Evolutionary conservation across 345 rosid genomes (phyloP), one percentile per base, ranked within the genome.

Genomic region (Hibiscus tridactylites): DNA sequence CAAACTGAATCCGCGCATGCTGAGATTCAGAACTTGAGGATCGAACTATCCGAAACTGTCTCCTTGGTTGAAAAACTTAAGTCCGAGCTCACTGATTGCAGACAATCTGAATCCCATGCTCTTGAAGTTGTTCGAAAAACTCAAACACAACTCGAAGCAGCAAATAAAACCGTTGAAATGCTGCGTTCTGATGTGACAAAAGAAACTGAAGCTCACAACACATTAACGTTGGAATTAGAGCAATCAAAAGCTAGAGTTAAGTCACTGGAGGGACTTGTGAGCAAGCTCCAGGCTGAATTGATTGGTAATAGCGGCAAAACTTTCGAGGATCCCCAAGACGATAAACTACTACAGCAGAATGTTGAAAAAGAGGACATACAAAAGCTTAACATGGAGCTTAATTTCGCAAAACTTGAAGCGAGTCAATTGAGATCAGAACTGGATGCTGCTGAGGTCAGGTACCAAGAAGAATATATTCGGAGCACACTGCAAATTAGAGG

Each of bases 401-500:
- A 83, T 77, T 44, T 7, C 15, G 81, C 87, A 37, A 88, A 85
- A 61, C 63, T 70, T 58, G 97, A 91, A 85, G 79, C 86, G 73
- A 73, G 76, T 17, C 90, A 90, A 17, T 71, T 94, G 78, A 87
- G 83, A 83, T 83, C 91, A 37, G 90, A 85, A 56, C 71, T 94
- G 17, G 93, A 87, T 81, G 87, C 84, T 8, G 86, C 93, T 11
- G 99, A 95, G 85, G 75, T 82, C 13, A 82, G 91, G 82, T 91
- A 91, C 76, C 96, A 94, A 60, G 96, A 90, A 77, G 97, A 91
- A 81, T 88, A 90, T 73, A 88, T 94, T 44, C 93, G 77, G 53
- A 90, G 97, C 86, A 89, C 92, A 1, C 71, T 95, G 82, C 97
- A 92, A 81, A 92, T 92, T 35, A 80, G 92, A 83, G 83, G 83